Evolutionary conservation across 768 basidiomycete species (phyloP).

Genomic region (Ephemerocybe angulata): DNA sequence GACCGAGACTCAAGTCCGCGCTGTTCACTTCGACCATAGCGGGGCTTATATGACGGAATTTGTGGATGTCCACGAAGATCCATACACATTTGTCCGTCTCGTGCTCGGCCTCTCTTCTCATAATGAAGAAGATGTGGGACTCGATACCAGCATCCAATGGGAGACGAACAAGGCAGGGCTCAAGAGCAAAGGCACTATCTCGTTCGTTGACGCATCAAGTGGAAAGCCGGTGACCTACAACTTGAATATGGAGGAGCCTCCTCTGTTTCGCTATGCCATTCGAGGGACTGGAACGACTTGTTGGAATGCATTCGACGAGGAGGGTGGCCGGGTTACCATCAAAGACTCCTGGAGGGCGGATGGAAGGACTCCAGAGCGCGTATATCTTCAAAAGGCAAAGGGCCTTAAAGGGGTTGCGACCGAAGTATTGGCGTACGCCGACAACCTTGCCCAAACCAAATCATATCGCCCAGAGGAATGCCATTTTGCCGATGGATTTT

Average conservation of each 20-base stretch:
- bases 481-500: background rate
- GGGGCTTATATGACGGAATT: background rate
- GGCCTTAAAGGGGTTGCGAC: background rate
- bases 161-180: background rate
- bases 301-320: background rate
- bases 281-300: background rate
- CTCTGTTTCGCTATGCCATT: background rate
- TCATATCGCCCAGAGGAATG: background rate
- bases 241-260: background rate
- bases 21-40: conserved; percentile 2
- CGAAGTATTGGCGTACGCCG: background rate
- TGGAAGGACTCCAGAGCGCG: background rate
- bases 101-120: background rate
- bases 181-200: background rate
- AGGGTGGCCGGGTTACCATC: background rate
- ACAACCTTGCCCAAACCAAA: background rate
- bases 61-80: background rate
- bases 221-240: background rate
- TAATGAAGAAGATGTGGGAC: background rate
- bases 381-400: background rate
- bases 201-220: background rate
- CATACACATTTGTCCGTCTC: background rate
- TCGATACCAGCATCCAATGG: conserved; percentile 1
- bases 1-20: background rate
- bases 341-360: background rate